Evolutionary conservation across 495 filamentous ascomycete species (phyloP), one percentile per base, ranked within the genome.

Genomic region (Lepidopterella palustris): DNA sequence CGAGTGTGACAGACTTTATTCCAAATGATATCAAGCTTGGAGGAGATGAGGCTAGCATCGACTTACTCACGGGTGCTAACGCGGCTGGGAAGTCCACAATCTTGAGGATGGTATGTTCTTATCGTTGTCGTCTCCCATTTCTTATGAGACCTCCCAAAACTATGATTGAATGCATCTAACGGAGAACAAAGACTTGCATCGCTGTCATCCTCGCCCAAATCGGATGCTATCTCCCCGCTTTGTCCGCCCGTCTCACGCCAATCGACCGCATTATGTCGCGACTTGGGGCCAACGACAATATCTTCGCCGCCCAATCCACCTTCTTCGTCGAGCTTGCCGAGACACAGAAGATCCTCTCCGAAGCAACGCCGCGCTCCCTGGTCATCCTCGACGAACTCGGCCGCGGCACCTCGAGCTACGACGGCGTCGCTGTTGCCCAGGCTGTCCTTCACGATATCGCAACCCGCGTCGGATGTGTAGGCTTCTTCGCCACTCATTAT

Each of bases 161-260:
- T n/a, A n/a, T n/a, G n/a, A n/a, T n/a, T n/a, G n/a, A n/a, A n/a
- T n/a, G n/a, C n/a, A n/a, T n/a, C n/a, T n/a, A n/a, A n/a, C n/a
- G n/a, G n/a, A n/a, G n/a, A n/a, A n/a, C n/a, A 31, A 72, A 85
- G 83, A 90, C 92, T 31, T 99, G 93, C 70, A 85, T 92, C 59
- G 93, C 93, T 2, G 92, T 96, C 51, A 97, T 99, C 68, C 90
- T 99, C 85, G 93, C 93, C n/a, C 93, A 99, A 68, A 87, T 99
- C 23, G 93, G 93, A 59, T 96, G 92, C 74, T 89, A 96, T 65
- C 83, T 99, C 3, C 93, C 93, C 21, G 89, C 87, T 63, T 74
- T 78, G 26, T 88, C 89, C 5, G 93, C 93, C 9, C 82, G 79
- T n/a, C 76, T 99, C 28, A 97, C 95, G 0, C 91, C 93, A 0